Evolutionary conservation across 768 basidiomycete species (phyloP), one percentile per base, ranked within the genome.

Genomic region (Trametopsis cervina): DNA sequence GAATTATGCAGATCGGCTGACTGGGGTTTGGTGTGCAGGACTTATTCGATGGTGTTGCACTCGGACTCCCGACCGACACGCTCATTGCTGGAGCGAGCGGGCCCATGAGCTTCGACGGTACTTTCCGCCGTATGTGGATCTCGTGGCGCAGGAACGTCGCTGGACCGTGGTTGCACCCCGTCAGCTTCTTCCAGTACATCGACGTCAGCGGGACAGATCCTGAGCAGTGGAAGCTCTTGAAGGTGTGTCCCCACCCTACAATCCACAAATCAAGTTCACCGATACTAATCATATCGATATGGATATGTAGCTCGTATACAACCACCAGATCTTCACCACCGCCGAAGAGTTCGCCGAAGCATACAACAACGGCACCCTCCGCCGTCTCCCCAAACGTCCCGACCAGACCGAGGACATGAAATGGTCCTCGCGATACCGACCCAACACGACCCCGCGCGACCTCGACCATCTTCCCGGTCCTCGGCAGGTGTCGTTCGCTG

Each of bases 401-500:
- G 57, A 58, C 53, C 61, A 68, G 40, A 51, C 52, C 18, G 58
- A 54, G 2, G 70, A 76, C 59, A 54, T 64, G 12, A 64, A 69
- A 0, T 77, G 81, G 72, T 68, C 72, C 1, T 66, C 72, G 11
- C 65, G 79, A 33, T 70, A 67, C 47, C 71, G 76, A 2, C 58
- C 61, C 2, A 58, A 59, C 5, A 61, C 17, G 12, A 22, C 46
- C 6, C 63, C 57, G 27, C 66, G 79, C 27, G 81, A 83, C 56
- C 67, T 83, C n/a, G 83, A 83, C 50, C 64, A 80, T 44, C 73
- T 77, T 25, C 77, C 82, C 2, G 83, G 83, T 4, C 83, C 83
- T 23, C 74, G 83, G 35, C 71, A 72, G 0, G 78, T 85, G 0
- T 73, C 74, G 1, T 83, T 83, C 60, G 73, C 73, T 6, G 81